A percentile compares a stretch with the other conserved stretches of the same genome.
These are phyloP conservation scores for Fusarium bulbicola DNA, from an alignment of 2,329 filamentous ascomycete genomes.

Conservation along the genomic window DNA sequence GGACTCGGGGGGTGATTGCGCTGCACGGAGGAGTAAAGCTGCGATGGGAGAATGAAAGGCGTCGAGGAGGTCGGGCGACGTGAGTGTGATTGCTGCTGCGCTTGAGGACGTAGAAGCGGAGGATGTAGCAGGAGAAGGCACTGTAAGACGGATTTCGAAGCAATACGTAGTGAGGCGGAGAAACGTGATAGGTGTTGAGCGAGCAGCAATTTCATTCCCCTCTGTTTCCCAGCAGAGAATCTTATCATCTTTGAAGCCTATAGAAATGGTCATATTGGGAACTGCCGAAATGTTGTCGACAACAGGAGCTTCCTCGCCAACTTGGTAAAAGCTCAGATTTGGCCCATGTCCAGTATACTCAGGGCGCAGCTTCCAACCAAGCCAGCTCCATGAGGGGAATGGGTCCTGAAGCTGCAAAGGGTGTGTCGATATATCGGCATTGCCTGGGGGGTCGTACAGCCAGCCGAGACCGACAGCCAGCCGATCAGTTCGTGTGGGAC, in stretches of 20 bases:
- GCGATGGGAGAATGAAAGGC: constrained; percentile 29
- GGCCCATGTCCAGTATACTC: constrained; percentile 39
- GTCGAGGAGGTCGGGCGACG: constrained; percentile 37
- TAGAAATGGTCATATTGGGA: constrained; percentile 46
- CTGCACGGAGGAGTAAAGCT: constrained; percentile 35
- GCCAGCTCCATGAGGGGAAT: constrained; percentile 52
- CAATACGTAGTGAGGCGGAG: constrained; percentile 48
- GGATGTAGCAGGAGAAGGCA: constrained; percentile 10
- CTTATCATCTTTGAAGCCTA: constrained; percentile 48
- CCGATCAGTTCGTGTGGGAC: constrained; percentile 47
- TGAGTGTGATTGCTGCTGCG: constrained; percentile 27
- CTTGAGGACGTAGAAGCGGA: constrained; percentile 18
- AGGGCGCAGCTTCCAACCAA: constrained; percentile 46
- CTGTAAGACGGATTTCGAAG: constrained; percentile 45
- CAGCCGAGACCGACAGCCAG: constrained; percentile 49
- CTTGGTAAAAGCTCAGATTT: constrained; percentile 46
- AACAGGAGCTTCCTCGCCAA: constrained; percentile 41
- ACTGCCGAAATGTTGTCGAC: constrained; percentile 44
- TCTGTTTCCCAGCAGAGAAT: constrained; percentile 50
- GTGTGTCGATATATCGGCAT: constrained; percentile 29
- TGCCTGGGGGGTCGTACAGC: constrained; percentile 42
- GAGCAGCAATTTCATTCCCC: constrained; percentile 45
- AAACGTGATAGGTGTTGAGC: constrained; percentile 42
- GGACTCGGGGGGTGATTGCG: constrained; percentile 17
- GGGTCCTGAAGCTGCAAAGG: constrained; percentile 41